Base-by-base conservation (phyloP, 208 protist genomes). In the Trypanosomatidae sp. region DNA sequence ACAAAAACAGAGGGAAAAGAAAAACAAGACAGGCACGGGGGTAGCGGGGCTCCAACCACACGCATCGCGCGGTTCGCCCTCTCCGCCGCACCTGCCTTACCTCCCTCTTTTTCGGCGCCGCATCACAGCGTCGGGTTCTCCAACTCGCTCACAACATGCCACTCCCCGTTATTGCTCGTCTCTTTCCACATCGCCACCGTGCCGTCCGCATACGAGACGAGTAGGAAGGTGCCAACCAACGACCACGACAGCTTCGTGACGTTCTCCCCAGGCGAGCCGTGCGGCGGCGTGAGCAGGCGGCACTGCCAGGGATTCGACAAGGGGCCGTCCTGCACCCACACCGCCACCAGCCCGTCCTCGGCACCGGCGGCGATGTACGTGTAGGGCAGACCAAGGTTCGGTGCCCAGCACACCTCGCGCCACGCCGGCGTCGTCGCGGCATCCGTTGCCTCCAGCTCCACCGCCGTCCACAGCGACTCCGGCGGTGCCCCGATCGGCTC, bases 241-340 rank as follows among this genome's bases (percentile, higher is more conserved):
- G 93, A 97, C 91, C 93, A 97, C 49, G 91, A 94, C 30, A 97
- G 82, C 53, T 85, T 82, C 66, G 91, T 93, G 36, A 97, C 84
- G 55, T 62, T 69, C 49, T 83, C 86, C 1, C 79, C 56, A 19
- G 76, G 58, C 10, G 73, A 76, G 50, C 66, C 81, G 41, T 74
- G 73, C 47, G 68, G 69, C 10, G 65, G 74, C 25, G 80, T 36
- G 2, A 85, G 74, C 39, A 81, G 49, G 9, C 79, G 76, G 59
- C 75, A 75, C 53, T 83, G 83, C 87, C 88, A 94, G 62, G 78
- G 72, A 17, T 62, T 78, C 33, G 73, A 77, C 9, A 68, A 59
- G 30, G 84, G 77, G 0, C 87, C 90, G 62, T 97, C 92, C 69
- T 95, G 92, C 30, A 78, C 73, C 87, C 89, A 95, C 62, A 97